Conservation (phyloP, 805 yeast species). For the Suhomyces kilbournensis region DNA sequence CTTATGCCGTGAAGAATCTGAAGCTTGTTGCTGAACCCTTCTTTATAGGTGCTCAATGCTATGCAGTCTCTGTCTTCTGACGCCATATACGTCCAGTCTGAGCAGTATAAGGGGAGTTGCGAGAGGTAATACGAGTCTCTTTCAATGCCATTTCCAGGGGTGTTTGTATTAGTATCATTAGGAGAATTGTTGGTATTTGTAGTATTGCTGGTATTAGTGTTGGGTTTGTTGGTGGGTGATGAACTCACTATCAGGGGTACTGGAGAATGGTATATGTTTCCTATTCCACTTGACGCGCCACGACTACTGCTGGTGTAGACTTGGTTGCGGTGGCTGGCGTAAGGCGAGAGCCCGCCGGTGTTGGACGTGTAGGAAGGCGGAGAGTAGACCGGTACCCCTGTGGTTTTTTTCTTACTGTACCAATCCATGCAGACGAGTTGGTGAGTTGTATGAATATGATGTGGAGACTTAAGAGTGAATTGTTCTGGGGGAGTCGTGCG, state of each 20-base stretch:
- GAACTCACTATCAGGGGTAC: not conserved
- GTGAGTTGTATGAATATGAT: too few relatives aligned
- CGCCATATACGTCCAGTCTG: slow-evolving; percentile 31
- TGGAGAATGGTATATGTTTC: not conserved
- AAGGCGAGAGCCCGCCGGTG: slow-evolving; percentile 3
- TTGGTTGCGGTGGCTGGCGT: slow-evolving; percentile 3
- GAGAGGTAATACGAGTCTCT: slow-evolving; percentile 24
- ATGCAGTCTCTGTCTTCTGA: slow-evolving; percentile 42
- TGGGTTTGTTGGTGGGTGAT: not conserved
- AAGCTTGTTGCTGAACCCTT: slow-evolving; percentile 68
- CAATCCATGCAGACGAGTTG: slow-evolving; percentile 3
- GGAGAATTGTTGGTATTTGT: not conserved
- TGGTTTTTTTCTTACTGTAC: slow-evolving; percentile 4
- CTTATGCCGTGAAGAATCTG: slow-evolving; percentile 43
- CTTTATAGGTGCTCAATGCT: slow-evolving; percentile 76
- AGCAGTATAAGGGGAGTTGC: slow-evolving; percentile 31
- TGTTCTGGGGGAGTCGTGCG: too few relatives aligned
- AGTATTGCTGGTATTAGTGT: not conserved
- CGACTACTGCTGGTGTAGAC: not conserved
- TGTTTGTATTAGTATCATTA: not conserved
- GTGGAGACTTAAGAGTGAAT: too few relatives aligned
- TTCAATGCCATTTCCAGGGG: slow-evolving; percentile 13
- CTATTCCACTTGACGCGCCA: not conserved
- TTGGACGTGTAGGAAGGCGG: not conserved
- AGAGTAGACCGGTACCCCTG: slow-evolving; percentile 1